Conservation (phyloP, 2,329 filamentous ascomycete species). For the Aspergillus aculeatinus region DNA sequence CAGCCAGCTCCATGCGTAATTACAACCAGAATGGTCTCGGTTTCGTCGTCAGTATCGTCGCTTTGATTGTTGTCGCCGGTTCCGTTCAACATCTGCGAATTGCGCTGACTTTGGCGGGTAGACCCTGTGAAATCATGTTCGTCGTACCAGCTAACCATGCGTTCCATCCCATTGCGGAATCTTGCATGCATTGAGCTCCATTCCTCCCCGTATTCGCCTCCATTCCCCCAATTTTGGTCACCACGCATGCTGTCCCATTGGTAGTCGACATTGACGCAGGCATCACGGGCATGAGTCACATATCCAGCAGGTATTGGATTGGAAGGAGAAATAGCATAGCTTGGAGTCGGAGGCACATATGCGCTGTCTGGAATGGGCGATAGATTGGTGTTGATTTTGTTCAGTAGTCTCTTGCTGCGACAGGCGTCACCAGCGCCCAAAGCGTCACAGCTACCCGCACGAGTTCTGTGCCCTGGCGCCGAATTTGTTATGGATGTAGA, state of each 20-base stretch:
- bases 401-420: slow-evolving; percentile 24
- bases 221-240: slow-evolving; percentile 79
- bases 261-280: slow-evolving; percentile 83
- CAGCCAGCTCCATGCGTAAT: slow-evolving; percentile 95
- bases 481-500: not conserved
- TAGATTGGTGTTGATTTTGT: slow-evolving; percentile 35
- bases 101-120: slow-evolving; percentile 15
- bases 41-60: slow-evolving; percentile 60
- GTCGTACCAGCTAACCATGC: slow-evolving; percentile 80
- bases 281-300: slow-evolving; percentile 84
- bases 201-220: slow-evolving; percentile 85
- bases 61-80: slow-evolving; percentile 11
- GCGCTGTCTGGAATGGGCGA: slow-evolving; percentile 36
- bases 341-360: slow-evolving; percentile 75
- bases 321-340: slow-evolving; percentile 77
- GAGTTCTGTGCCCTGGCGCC: slow-evolving; percentile 41
- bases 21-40: slow-evolving; percentile 77
- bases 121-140: slow-evolving; percentile 40
- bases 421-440: slow-evolving; percentile 25
- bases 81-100: slow-evolving; percentile 18
- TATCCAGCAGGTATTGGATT: slow-evolving; percentile 85
- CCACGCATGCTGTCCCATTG: slow-evolving; percentile 91
- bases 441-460: slow-evolving; percentile 49
- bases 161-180: slow-evolving; percentile 75
- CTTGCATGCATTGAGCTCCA: slow-evolving; percentile 94